These are phyloP conservation scores for Epichloe uncinata DNA, from an alignment of 2,329 filamentous ascomycete species.

Conservation along the genomic window DNA sequence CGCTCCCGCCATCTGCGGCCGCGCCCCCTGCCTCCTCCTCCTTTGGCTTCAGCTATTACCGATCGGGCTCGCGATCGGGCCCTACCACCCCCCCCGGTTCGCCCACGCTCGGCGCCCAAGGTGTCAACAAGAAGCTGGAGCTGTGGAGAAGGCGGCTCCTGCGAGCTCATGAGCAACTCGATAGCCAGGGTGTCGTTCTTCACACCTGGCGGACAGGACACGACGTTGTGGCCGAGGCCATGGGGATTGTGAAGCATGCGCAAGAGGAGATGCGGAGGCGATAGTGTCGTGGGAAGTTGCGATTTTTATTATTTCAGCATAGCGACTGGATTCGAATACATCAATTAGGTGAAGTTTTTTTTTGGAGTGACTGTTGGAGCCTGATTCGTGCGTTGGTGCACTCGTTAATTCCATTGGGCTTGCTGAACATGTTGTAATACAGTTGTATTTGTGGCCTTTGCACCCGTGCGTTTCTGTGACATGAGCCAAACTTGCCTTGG, in stretches of 20 bases:
- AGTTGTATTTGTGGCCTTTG: too few species aligned
- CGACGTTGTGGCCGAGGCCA: constrained; percentile 55
- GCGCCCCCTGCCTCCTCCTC: constrained; percentile 8
- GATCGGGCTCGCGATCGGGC: constrained; percentile 18
- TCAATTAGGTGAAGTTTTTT: too few species aligned
- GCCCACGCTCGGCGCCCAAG: constrained; percentile 20
- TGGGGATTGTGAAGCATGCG: constrained; percentile 47
- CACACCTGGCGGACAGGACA: constrained; percentile 61
- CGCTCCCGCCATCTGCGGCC: constrained; percentile 21
- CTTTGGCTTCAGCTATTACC: constrained; percentile 11
- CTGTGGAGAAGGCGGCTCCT: constrained; percentile 58
- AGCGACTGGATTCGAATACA: neutral
- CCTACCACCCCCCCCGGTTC: constrained; percentile 22
- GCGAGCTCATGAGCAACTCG: constrained; percentile 48
- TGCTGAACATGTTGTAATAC: too few species aligned
- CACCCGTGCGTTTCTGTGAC: too few species aligned
- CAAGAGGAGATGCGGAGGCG: constrained; percentile 24
- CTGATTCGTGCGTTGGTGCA: too few species aligned
- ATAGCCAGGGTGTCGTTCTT: constrained; percentile 51
- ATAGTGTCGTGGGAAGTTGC: neutral
- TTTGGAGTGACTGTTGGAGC: too few species aligned
- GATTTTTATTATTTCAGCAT: neutral
- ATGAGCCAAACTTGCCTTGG: too few species aligned
- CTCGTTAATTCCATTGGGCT: too few species aligned
- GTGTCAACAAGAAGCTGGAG: constrained; percentile 54